These are phyloP conservation scores for Annulohypoxylon bovei DNA, from an alignment of 495 filamentous ascomycete genomes.

Conservation along the genomic window DNA sequence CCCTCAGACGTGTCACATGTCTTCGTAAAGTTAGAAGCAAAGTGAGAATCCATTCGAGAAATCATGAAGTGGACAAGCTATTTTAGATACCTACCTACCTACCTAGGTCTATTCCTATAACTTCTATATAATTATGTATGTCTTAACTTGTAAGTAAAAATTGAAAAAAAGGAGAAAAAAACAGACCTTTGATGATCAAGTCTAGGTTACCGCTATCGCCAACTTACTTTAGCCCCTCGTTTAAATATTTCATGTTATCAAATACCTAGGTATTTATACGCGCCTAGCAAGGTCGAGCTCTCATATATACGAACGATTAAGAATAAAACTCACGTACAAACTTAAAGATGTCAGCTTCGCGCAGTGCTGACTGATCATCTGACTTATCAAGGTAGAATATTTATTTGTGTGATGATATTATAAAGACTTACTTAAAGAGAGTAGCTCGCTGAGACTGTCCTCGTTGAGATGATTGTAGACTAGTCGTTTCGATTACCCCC, in stretches of 20 bases:
- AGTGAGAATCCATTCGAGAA: too few relatives aligned
- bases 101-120: too few relatives aligned
- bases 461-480: not conserved
- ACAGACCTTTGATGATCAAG: too few relatives aligned
- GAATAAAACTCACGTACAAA: constrained; percentile 20
- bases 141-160: too few relatives aligned
- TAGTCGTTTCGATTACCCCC: not conserved
- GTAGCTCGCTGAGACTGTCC: not conserved
- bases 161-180: too few relatives aligned
- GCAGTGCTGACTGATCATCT: not conserved
- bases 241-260: not conserved
- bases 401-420: constrained; percentile 14
- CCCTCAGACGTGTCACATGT: too few relatives aligned
- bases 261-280: not conserved
- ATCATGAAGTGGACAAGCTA: too few relatives aligned
- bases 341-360: constrained; percentile 12
- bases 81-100: too few relatives aligned
- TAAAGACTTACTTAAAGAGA: constrained; percentile 13
- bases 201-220: not conserved
- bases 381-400: not conserved
- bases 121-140: too few relatives aligned
- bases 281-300: constrained; percentile 1
- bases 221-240: not conserved
- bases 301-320: constrained; percentile 3
- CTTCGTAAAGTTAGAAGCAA: too few relatives aligned